phyloP scores from a whole-genome alignment of 2,329 filamentous ascomycete genomes.

The Metarhizium sp. region DNA sequence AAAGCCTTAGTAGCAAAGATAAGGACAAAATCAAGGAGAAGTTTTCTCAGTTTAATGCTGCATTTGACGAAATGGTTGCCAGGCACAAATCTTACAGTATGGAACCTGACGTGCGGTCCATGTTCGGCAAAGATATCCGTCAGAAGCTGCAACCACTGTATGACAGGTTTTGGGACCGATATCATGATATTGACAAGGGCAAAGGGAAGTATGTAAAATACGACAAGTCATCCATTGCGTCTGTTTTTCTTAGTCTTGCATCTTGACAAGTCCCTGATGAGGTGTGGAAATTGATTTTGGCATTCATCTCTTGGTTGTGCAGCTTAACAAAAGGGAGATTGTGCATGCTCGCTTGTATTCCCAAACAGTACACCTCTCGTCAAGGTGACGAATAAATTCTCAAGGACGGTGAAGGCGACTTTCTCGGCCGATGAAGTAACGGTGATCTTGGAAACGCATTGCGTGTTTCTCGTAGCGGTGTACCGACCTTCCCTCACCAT shows the following conservation, averaged over 20 bases:
- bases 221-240: slow-evolving; percentile 73
- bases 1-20: slow-evolving; percentile 77
- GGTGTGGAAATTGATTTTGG: background rate
- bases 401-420: too few relatives aligned
- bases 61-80: slow-evolving; percentile 80
- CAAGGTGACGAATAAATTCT: too few relatives aligned
- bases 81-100: slow-evolving; percentile 78
- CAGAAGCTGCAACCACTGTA: slow-evolving; percentile 91
- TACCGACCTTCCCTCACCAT: too few relatives aligned
- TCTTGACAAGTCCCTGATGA: slow-evolving; percentile 9
- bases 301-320: background rate
- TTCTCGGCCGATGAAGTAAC: too few relatives aligned
- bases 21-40: slow-evolving; percentile 96
- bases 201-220: slow-evolving; percentile 98
- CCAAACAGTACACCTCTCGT: too few relatives aligned
- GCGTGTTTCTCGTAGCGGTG: too few relatives aligned
- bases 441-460: too few relatives aligned
- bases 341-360: too few relatives aligned
- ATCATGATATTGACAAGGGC: slow-evolving; percentile 95
- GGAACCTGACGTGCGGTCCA: slow-evolving; percentile 79
- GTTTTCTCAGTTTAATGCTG: slow-evolving; percentile 81
- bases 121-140: slow-evolving; percentile 77
- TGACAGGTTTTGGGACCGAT: slow-evolving; percentile 90
- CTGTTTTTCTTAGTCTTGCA: slow-evolving; percentile 45
- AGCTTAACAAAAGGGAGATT: too few relatives aligned